Percentiles rank a stretch among this genome's conserved stretches.
Evolutionary conservation across 305 asterid genomes (phyloP).

Genomic region (Petunia hybrid): DNA sequence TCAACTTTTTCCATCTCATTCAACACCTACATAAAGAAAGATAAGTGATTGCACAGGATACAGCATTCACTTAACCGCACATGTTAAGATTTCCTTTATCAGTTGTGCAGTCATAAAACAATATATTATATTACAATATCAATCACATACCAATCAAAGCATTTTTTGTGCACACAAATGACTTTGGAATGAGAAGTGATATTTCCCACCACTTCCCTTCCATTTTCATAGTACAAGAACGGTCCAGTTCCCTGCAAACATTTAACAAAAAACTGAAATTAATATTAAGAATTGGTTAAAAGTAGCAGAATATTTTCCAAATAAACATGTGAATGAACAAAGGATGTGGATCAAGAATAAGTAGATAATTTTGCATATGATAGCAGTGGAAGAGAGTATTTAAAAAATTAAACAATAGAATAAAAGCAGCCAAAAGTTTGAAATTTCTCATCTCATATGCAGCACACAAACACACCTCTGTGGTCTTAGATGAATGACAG

Average conservation of each 20-base stretch:
- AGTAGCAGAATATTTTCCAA: slow-evolving; percentile 3
- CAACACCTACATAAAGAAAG: slow-evolving; percentile 27
- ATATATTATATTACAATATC: slow-evolving; percentile 2
- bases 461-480: slow-evolving; percentile 63
- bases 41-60: slow-evolving; percentile 10
- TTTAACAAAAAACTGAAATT: slow-evolving; percentile 33
- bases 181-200: slow-evolving; percentile 50
- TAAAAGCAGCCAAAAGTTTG: slow-evolving; percentile 1
- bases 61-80: neutral
- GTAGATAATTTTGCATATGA: slow-evolving; percentile 12
- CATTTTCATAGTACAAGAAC: slow-evolving; percentile 71
- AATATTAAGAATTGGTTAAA: neutral
- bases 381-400: slow-evolving; percentile 15
- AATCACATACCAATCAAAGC: slow-evolving; percentile 83
- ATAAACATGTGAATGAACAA: slow-evolving; percentile 24
- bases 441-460: slow-evolving; percentile 23
- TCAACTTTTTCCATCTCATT: slow-evolving; percentile 11
- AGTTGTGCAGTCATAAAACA: neutral
- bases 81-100: neutral
- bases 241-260: slow-evolving; percentile 69
- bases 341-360: slow-evolving; percentile 10
- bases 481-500: slow-evolving; percentile 71
- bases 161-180: slow-evolving; percentile 74
- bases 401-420: neutral
- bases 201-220: slow-evolving; percentile 65